phyloP scores from a whole-genome alignment of 23 red algal genomes.

The Chondrus crispus region DNA sequence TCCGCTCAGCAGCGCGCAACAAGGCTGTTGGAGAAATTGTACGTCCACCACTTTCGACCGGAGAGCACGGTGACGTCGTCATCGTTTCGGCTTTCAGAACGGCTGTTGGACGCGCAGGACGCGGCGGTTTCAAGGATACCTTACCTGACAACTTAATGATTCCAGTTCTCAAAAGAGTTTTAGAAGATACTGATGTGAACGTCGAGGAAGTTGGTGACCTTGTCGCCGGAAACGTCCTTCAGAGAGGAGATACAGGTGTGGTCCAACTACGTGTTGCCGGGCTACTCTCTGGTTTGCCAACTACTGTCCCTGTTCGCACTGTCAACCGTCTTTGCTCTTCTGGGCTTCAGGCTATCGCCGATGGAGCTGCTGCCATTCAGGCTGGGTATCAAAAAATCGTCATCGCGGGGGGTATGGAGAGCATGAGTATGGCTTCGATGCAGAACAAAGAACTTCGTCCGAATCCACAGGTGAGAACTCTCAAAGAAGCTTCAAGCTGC shows the following conservation, averaged over 20 bases:
- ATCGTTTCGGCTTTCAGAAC: constrained; percentile 91
- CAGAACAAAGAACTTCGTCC: constrained; percentile 54
- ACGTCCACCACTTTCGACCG: constrained; percentile 57
- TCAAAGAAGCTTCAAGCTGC: constrained; percentile 60
- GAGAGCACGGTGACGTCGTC: constrained; percentile 83
- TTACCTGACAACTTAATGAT: constrained; percentile 74
- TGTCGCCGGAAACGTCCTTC: constrained; percentile 81
- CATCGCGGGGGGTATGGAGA: constrained; percentile 92
- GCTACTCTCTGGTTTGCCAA: constrained; percentile 78
- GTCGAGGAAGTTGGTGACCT: constrained; percentile 81
- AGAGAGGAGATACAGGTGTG: constrained; percentile 85
- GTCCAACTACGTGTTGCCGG: constrained; percentile 81
- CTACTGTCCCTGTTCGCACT: constrained; percentile 68
- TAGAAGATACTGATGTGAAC: constrained; percentile 56
- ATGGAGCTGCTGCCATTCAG: constrained; percentile 90
- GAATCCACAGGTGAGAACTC: constrained; percentile 45
- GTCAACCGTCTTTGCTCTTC: constrained; percentile 98
- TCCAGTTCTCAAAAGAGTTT: constrained; percentile 77
- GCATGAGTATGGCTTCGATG: constrained; percentile 91
- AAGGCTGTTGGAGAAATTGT: constrained; percentile 35
- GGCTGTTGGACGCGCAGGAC: constrained; percentile 82
- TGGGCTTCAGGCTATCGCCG: constrained; percentile 96
- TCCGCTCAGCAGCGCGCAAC: constrained; percentile 36
- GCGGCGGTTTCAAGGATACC: constrained; percentile 95
- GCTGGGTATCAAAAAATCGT: constrained; percentile 79